Base-by-base conservation (phyloP, 2,329 filamentous ascomycete species). In the Paecilomyces formosus region DNA sequence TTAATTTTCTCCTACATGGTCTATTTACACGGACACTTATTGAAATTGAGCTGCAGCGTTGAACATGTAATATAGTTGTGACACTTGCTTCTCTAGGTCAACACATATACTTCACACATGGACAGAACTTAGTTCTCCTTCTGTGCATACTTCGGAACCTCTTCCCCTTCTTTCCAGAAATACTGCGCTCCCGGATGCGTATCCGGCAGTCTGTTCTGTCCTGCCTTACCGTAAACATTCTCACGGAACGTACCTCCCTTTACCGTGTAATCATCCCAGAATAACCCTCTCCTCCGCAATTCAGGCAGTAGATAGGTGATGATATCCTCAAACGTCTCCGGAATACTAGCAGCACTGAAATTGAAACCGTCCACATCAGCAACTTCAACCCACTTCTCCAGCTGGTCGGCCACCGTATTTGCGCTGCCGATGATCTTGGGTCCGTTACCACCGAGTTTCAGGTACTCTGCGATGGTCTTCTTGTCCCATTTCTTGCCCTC, bases 401-500 rank as follows among this genome's bases (percentile, higher is more conserved):
- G 57, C 56, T 72, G 69, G 58, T 75, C 72, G 0, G 72, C 72
- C 15, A 75, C 73, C 0, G 71, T 74, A 60, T 68, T 63, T 8
- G 69, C 65, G 33, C 71, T 73, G 2, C 73, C 73, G 53, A 75
- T 66, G 1, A 72, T 65, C 59, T 74, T 73, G 18, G 70, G 64
- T 12, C 71, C 70, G 59, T 71, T 72, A 0, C 72, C 72, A 0
- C 72, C 72, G 0, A 75, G 59, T 3, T 65, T 63, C 45, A 75
- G 54, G 53, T 73, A 72, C 49, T 75, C 68, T 0, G 70, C 64
- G 55, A 75, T 74, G 0, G 69, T 66, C 35, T 62, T 66, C 65
- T 73, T 74, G 39, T 72, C 70, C 72, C 72, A 75, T 59, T 75
- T 76, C 54, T 71, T 63, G 0, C 70, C 72, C 31, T 74, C 67